phyloP scores from a whole-genome alignment of 108 stramenopile species.

The Cyclostephanos tholiformis region DNA sequence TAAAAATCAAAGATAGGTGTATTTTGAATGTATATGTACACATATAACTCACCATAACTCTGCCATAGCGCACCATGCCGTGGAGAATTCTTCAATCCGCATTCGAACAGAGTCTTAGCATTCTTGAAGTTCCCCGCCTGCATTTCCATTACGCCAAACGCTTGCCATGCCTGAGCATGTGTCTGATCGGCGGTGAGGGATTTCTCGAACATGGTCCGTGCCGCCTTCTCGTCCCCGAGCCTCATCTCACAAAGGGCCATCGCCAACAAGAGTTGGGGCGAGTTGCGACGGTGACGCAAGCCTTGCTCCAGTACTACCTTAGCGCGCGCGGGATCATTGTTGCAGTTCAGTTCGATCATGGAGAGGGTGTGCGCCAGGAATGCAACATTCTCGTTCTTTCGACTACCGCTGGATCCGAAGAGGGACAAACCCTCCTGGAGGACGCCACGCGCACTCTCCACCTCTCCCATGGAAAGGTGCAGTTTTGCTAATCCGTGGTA shows the following conservation, averaged over 20 bases:
- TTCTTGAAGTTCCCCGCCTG: slow-evolving; percentile 68
- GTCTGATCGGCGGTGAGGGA: slow-evolving; percentile 58
- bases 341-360: slow-evolving; percentile 80
- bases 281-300: slow-evolving; percentile 64
- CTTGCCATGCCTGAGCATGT: slow-evolving; percentile 90
- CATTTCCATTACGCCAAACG: slow-evolving; percentile 90
- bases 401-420: slow-evolving; percentile 50
- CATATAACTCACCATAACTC: slow-evolving; percentile 58
- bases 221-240: slow-evolving; percentile 71
- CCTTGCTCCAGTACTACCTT: slow-evolving; percentile 68
- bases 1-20: not conserved
- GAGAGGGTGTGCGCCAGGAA: slow-evolving; percentile 85
- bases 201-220: slow-evolving; percentile 67
- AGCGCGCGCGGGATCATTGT: slow-evolving; percentile 56
- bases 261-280: slow-evolving; percentile 73
- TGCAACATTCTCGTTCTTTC: slow-evolving; percentile 58
- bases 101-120: slow-evolving; percentile 75
- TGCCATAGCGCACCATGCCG: slow-evolving; percentile 84
- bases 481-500: slow-evolving; percentile 86
- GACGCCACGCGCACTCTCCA: slow-evolving; percentile 61
- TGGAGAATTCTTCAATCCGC: slow-evolving; percentile 73
- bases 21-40: too few relatives aligned
- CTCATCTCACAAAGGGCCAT: slow-evolving; percentile 79
- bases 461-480: slow-evolving; percentile 75
- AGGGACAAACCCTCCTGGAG: slow-evolving; percentile 59